These are phyloP conservation scores for Brassica balearica DNA, from an alignment of 441 rosid genomes.

Conservation along the genomic window DNA sequence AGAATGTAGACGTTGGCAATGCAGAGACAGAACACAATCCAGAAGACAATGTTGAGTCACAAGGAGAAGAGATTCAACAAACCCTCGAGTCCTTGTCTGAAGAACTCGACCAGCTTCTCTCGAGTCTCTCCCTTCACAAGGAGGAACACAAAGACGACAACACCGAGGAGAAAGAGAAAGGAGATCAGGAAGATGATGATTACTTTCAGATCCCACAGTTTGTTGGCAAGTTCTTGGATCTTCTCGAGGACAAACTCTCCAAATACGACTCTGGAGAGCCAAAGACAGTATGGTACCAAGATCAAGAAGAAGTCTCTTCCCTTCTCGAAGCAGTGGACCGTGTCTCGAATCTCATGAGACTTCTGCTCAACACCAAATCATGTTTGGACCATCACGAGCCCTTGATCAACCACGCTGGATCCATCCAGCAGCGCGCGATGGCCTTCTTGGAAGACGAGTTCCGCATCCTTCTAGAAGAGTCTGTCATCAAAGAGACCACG, in stretches of 20 bases:
- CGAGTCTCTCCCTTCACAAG: conserved; percentile 44
- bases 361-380: conserved; percentile 44
- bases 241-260: conserved; percentile 51
- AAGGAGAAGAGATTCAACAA: conserved; percentile 39
- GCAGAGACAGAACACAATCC: conserved; percentile 31
- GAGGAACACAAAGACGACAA: conserved; percentile 28
- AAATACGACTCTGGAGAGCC: conserved; percentile 52
- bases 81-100: conserved; percentile 56
- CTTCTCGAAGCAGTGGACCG: conserved; percentile 60
- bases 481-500: conserved; percentile 21
- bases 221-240: conserved; percentile 68
- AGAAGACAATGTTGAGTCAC: conserved; percentile 35
- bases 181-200: conserved; percentile 25
- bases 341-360: conserved; percentile 52
- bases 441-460: conserved; percentile 74
- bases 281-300: conserved; percentile 49
- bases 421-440: conserved; percentile 76
- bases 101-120: conserved; percentile 59
- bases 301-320: conserved; percentile 49
- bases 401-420: conserved; percentile 62
- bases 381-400: conserved; percentile 47
- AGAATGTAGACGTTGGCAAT: conserved; percentile 25
- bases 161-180: conserved; percentile 22
- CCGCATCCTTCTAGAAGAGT: conserved; percentile 62
- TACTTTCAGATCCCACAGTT: conserved; percentile 52